These are phyloP conservation scores for Leccinum rimulosum DNA, from an alignment of 768 basidiomycete genomes.

Conservation along the genomic window DNA sequence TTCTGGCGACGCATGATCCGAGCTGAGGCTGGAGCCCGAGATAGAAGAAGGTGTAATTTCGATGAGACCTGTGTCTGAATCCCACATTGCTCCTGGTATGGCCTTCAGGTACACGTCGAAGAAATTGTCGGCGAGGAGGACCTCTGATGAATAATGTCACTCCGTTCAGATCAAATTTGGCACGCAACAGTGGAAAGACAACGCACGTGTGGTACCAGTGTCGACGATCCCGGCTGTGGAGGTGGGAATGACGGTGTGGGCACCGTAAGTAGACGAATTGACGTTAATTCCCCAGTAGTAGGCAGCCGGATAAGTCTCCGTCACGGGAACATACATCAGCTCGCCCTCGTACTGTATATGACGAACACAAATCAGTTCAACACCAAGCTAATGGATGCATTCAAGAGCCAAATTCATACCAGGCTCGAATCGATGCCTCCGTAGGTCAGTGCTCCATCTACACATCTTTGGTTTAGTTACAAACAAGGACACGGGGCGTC, in stretches of 20 bases:
- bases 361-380: not conserved
- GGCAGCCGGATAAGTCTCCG: constrained; percentile 23
- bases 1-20: too few species aligned
- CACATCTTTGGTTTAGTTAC: constrained; percentile 15
- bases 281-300: constrained; percentile 32
- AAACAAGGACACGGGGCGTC: not conserved
- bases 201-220: not conserved
- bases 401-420: not conserved
- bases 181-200: not conserved
- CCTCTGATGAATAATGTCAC: not conserved
- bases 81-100: constrained; percentile 12
- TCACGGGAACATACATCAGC: constrained; percentile 26
- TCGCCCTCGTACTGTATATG: constrained; percentile 20
- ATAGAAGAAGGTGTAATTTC: constrained; percentile 13
- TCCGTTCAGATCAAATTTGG: not conserved
- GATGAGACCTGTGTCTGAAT: not conserved
- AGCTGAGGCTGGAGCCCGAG: not conserved
- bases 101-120: constrained; percentile 8
- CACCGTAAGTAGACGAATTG: constrained; percentile 15
- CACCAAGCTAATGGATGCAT: not conserved
- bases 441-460: not conserved
- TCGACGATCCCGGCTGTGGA: not conserved
- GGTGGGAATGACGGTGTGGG: constrained; percentile 9
- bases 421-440: not conserved
- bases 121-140: constrained; percentile 13